Evolutionary conservation across 306 rosid genomes (phyloP), one percentile per base, ranked within the genome.

Genomic region (Boehmeria nivea): DNA sequence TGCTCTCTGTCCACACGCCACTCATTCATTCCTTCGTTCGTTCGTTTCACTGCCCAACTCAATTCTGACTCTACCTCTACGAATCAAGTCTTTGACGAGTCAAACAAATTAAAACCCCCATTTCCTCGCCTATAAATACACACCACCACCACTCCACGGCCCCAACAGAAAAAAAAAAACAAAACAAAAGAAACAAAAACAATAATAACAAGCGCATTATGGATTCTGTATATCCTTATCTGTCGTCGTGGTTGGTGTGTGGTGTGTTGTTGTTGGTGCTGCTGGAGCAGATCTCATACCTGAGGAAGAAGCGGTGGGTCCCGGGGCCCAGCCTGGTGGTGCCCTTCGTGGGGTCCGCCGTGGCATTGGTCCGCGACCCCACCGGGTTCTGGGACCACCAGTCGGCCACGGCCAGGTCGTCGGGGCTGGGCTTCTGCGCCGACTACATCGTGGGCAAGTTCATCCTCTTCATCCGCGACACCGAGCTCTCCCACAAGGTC

Each of bases 401-500:
- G 52, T 83, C 96, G 0, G 16, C 58, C 3, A 15, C 69, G 0
- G 81, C 94, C 6, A 73, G 76, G 37, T 82, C 94, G 1, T 59
- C 95, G 12, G 16, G 25, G 0, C 3, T 10, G 0, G 98, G 98
- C 0, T 36, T 80, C 72, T 87, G 94, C 6, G 81, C 47, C 1
- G 85, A 91, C 77, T 91, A 91, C 79, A 44, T 91, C 49, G 18
- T 81, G 73, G 98, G 98, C 0, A 82, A 59, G 27, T 87, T 84
- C 81, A 78, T 82, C 64, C 36, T 87, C 54, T 87, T 82, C 82
- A 75, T 87, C 54, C 71, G 89, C 14, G 93, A 91, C 72, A 59
- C 93, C 4, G 83, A 83, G 4, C 94, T 91, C 45, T 91, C 87
- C 9, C 95, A 84, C 72, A 80, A 78, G 59, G 37, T 91, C 49